phyloP scores from a whole-genome alignment of 2,329 filamentous ascomycete species.

The Thelonectria discophora region DNA sequence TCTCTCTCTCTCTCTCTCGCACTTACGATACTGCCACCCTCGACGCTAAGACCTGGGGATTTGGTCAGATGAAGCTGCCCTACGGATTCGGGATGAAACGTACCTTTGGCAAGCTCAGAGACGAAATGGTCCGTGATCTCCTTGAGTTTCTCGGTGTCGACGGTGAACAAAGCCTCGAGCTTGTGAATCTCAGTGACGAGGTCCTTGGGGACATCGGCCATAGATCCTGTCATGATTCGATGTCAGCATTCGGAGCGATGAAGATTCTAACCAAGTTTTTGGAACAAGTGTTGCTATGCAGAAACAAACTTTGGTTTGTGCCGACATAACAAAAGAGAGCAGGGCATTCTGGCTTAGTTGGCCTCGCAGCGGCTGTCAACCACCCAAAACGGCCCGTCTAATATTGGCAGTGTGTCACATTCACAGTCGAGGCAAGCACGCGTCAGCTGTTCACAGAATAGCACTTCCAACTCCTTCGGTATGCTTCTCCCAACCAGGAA shows the following conservation, averaged over 20 bases:
- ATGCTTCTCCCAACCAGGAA: constrained; percentile 20
- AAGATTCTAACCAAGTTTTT: not conserved
- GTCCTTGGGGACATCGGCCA: constrained; percentile 89
- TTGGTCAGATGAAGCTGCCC: constrained; percentile 25
- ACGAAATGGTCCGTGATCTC: constrained; percentile 90
- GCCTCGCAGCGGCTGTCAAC: constrained; percentile 12
- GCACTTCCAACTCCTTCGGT: constrained; percentile 6
- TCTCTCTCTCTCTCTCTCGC: not conserved
- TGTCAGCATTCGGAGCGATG: constrained; percentile 25
- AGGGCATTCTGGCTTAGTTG: not conserved
- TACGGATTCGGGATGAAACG: not conserved
- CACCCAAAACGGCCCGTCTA: constrained; percentile 11
- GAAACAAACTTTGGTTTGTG: constrained; percentile 3
- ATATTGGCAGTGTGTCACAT: constrained; percentile 28
- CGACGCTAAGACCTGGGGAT: constrained; percentile 75
- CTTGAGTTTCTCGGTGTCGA: constrained; percentile 84
- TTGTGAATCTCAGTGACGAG: constrained; percentile 81
- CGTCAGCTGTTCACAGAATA: not conserved
- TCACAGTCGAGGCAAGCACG: not conserved
- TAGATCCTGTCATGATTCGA: constrained; percentile 70
- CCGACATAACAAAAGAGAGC: not conserved
- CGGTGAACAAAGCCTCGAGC: constrained; percentile 84
- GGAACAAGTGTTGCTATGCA: not conserved
- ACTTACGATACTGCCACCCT: constrained; percentile 92
- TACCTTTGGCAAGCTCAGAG: constrained; percentile 85